phyloP scores from a whole-genome alignment of 2,329 filamentous ascomycete species.

The Beauveria varroae region DNA sequence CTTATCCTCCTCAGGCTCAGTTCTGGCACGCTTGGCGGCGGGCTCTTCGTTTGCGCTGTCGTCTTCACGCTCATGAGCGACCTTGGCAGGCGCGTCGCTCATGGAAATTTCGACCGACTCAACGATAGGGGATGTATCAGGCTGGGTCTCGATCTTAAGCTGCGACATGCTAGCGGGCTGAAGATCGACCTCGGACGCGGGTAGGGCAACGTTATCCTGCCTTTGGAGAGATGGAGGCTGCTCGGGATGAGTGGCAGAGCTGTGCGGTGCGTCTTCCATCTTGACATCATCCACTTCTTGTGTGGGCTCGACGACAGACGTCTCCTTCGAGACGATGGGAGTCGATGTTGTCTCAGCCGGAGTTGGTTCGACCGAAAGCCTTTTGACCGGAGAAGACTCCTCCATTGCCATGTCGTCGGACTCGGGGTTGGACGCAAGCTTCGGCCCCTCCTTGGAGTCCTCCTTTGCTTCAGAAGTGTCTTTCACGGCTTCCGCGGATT shows the following conservation, averaged over 20 bases:
- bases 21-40: slow-evolving; percentile 72
- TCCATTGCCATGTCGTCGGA: neutral
- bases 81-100: slow-evolving; percentile 53
- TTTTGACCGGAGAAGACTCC: neutral
- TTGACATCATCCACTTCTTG: slow-evolving; percentile 1
- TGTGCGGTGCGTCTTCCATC: slow-evolving; percentile 10
- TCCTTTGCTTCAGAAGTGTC: neutral
- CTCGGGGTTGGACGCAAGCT: neutral
- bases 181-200: slow-evolving; percentile 27
- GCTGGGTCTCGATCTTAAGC: slow-evolving; percentile 30
- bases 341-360: neutral
- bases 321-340: neutral
- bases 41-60: slow-evolving; percentile 56
- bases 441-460: neutral
- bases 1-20: slow-evolving; percentile 47
- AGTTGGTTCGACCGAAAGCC: neutral
- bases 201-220: slow-evolving; percentile 14
- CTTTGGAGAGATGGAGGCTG: neutral
- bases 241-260: neutral
- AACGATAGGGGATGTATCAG: slow-evolving; percentile 19
- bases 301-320: neutral
- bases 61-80: slow-evolving; percentile 70
- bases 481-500: neutral
- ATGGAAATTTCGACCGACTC: slow-evolving; percentile 40
- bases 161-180: slow-evolving; percentile 31